Percentiles rank a stretch among this genome's conserved stretches.
Conservation (phyloP, 805 yeast genomes). For the Saccharomycopsis amapae region DNA sequence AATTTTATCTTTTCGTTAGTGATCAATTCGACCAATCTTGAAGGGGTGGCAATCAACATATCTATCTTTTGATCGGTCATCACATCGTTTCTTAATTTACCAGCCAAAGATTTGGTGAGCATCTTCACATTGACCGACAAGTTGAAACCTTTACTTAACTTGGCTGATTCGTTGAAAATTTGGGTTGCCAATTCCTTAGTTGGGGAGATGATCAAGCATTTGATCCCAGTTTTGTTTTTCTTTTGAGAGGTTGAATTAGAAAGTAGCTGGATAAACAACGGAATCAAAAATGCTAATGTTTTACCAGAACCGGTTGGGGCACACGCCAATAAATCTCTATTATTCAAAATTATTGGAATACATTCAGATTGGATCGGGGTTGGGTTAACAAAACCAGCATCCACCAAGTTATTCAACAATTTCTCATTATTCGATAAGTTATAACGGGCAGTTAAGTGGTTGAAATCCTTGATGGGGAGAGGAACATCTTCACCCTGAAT, state of each 20-base stretch:
- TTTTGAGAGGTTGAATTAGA: slow-evolving; percentile 23
- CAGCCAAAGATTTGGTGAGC: slow-evolving; percentile 64
- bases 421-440: slow-evolving; percentile 45
- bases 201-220: slow-evolving; percentile 73
- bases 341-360: slow-evolving; percentile 63
- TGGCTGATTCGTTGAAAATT: slow-evolving; percentile 61
- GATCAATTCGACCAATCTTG: slow-evolving; percentile 75
- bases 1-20: slow-evolving; percentile 55
- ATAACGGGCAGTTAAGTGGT: slow-evolving; percentile 67
- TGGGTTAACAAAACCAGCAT: slow-evolving; percentile 72
- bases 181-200: slow-evolving; percentile 92
- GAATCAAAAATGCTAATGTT: slow-evolving; percentile 83
- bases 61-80: slow-evolving; percentile 51
- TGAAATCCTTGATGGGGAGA: slow-evolving; percentile 85
- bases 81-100: slow-evolving; percentile 50
- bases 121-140: slow-evolving; percentile 49
- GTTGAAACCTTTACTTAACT: slow-evolving; percentile 47
- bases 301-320: slow-evolving; percentile 99
- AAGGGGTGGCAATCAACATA: slow-evolving; percentile 79
- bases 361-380: slow-evolving; percentile 92
- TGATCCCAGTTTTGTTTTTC: slow-evolving; percentile 8
- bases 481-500: slow-evolving; percentile 78
- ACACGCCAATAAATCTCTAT: slow-evolving; percentile 80
- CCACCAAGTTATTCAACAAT: slow-evolving; percentile 55
- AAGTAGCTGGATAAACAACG: slow-evolving; percentile 50